Percentiles rank a stretch among this genome's conserved stretches.
phyloP scores from a whole-genome alignment of 2,329 filamentous ascomycete species.

The Penicillium psychrosexuale region DNA sequence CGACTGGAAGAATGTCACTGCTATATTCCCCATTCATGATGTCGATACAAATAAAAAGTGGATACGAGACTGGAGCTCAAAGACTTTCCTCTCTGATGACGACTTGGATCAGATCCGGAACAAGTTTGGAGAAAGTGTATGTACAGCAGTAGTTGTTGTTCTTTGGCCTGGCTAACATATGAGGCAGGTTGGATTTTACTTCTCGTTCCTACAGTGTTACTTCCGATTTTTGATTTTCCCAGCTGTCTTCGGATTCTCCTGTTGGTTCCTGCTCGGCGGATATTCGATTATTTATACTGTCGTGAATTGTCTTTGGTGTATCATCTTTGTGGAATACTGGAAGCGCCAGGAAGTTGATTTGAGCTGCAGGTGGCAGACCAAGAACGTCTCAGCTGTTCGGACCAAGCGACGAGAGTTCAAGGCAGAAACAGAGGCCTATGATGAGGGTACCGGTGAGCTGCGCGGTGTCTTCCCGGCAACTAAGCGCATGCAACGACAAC shows the following conservation, averaged over 20 bases:
- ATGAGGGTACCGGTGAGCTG: constrained; percentile 79
- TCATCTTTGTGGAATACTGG: constrained; percentile 94
- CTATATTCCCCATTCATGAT: constrained; percentile 78
- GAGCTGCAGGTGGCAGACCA: constrained; percentile 84
- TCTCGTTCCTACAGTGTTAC: constrained; percentile 92
- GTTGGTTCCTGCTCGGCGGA: constrained; percentile 77
- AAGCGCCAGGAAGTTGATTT: constrained; percentile 89
- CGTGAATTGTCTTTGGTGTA: constrained; percentile 77
- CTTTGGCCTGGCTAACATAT: neutral
- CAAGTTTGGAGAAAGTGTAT: constrained; percentile 66
- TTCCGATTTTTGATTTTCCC: constrained; percentile 82
- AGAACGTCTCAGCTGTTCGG: constrained; percentile 79
- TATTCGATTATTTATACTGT: constrained; percentile 82
- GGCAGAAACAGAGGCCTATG: constrained; percentile 71
- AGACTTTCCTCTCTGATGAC: constrained; percentile 47
- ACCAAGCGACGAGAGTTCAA: constrained; percentile 73
- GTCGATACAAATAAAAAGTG: constrained; percentile 71
- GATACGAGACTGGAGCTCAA: constrained; percentile 69
- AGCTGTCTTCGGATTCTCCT: constrained; percentile 71
- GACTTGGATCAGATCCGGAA: constrained; percentile 75
- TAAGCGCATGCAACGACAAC: constrained; percentile 74
- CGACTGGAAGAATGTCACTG: constrained; percentile 70
- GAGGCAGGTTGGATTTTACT: constrained; percentile 80
- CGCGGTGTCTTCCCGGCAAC: constrained; percentile 72
- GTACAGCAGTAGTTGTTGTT: constrained; percentile 1